Evolutionary conservation across 2,329 filamentous ascomycete genomes (phyloP), one percentile per base, ranked within the genome.

Genomic region (Aureobasidium sp.): DNA sequence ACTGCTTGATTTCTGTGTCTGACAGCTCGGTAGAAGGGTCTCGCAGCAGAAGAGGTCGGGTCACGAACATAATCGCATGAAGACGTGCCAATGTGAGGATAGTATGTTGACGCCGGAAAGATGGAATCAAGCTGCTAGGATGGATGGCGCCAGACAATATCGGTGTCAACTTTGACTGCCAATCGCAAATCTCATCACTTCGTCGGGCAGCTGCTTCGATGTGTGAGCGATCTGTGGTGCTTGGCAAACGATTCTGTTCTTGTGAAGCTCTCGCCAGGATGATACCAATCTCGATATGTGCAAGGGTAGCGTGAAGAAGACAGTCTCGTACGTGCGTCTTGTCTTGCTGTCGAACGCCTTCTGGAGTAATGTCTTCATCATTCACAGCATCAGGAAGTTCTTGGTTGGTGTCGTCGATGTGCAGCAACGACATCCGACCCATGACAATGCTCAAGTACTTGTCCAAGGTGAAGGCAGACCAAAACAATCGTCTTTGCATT

Each of bases 21-120:
- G 20, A 22, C 20, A 59, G 20, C 0, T 29, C 44, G 25, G 12
- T n/a, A 15, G 56, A 59, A 3, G 39, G 44, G 17, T 59, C 66
- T 27, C 73, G 72, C 0, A 85, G 73, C 0, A 85, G 74, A 48
- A 84, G 82, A 0, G 81, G 78, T 0, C 83, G 78, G 51, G 82
- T 83, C 7, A 81, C 78, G 20, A 85, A 77, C 67, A 86, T 82
- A 9, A 82, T 74, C 2, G 82, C 81, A 59, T 85, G 83, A 5
- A 77, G 78, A 64, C 84, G 79, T 0, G 81, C 81, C 0, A 85
- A 72, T 42, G 79, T 80, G 11, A 85, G 70, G 0, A 83, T 81
- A 0, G 75, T 79, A 2, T 81, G 78, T 64, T 85, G 82, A 4
- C 80, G 73, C 60, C 80, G 76, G 65, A 81, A 82, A n/a, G 79